A percentile compares a stretch with the other conserved stretches of the same genome.
Evolutionary conservation across 2,329 filamentous ascomycete species (phyloP).

Genomic region (Purpureocillium takamizusanense): DNA sequence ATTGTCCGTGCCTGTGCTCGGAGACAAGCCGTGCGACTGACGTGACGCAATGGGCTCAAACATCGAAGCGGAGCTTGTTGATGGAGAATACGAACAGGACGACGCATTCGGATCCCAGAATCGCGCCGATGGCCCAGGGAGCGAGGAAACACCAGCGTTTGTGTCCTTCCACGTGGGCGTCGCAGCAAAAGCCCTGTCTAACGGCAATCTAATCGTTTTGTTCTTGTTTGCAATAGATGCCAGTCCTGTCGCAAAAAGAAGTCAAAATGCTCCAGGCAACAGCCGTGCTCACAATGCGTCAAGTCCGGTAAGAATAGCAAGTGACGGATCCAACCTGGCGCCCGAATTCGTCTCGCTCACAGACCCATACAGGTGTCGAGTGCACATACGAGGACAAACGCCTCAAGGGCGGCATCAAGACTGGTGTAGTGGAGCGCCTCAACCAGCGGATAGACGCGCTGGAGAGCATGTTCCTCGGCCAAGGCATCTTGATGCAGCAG

Average conservation of each 20-base stretch:
- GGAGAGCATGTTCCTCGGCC: slow-evolving; percentile 29
- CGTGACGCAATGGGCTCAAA: too few relatives aligned
- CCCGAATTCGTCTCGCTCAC: slow-evolving; percentile 4
- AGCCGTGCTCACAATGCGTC: slow-evolving; percentile 32
- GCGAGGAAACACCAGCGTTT: too few relatives aligned
- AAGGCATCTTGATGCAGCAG: slow-evolving; percentile 25
- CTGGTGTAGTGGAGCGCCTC: slow-evolving; percentile 23
- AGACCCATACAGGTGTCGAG: slow-evolving; percentile 10
- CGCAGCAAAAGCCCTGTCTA: too few relatives aligned
- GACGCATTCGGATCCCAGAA: too few relatives aligned
- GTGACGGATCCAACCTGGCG: too few relatives aligned
- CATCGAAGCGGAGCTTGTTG: too few relatives aligned
- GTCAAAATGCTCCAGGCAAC: slow-evolving; percentile 30
- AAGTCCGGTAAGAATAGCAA: slow-evolving; percentile 16
- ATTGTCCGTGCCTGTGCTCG: too few relatives aligned
- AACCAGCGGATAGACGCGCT: slow-evolving; percentile 20
- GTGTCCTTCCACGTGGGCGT: too few relatives aligned
- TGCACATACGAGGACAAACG: slow-evolving; percentile 24
- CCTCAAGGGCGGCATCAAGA: slow-evolving; percentile 22
- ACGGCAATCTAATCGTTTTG: too few relatives aligned
- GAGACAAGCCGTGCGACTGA: too few relatives aligned
- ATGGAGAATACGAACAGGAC: too few relatives aligned
- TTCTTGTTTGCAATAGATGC: slow-evolving; percentile 13
- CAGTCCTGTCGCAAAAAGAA: slow-evolving; percentile 35
- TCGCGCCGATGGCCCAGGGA: too few relatives aligned